Evolutionary conservation across 2,329 filamentous ascomycete genomes (phyloP).

Genomic region (Fusarium falciforme): DNA sequence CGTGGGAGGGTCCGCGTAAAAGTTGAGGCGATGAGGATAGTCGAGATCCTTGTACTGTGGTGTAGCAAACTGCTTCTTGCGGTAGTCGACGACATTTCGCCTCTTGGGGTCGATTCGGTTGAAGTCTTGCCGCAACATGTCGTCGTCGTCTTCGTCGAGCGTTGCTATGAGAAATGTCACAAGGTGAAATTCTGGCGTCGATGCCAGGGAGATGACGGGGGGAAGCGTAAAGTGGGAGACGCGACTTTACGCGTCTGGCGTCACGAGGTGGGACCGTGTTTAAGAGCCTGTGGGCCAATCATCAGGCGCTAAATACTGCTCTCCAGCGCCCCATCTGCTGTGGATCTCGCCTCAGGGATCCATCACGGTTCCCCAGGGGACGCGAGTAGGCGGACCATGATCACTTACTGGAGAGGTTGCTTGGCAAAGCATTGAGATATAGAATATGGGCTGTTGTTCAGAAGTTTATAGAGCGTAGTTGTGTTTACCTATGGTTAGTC

Average conservation of each 20-base stretch:
- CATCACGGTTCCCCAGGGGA: neutral
- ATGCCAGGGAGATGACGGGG: constrained; percentile 18
- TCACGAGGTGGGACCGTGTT: constrained; percentile 37
- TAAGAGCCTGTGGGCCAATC: constrained; percentile 39
- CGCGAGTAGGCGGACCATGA: neutral
- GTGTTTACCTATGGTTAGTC: neutral
- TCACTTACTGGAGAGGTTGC: neutral
- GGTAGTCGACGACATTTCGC: constrained; percentile 79
- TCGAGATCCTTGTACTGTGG: constrained; percentile 80
- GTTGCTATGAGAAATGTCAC: constrained; percentile 6
- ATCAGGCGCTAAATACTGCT: neutral
- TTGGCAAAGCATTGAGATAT: neutral
- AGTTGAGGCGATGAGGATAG: constrained; percentile 90
- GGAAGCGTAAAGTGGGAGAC: constrained; percentile 43
- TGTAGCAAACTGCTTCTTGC: constrained; percentile 87
- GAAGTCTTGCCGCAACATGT: constrained; percentile 63
- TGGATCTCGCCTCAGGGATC: neutral
- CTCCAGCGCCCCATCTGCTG: neutral
- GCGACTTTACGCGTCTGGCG: constrained; percentile 49
- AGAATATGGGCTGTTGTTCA: neutral
- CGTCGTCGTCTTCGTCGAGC: constrained; percentile 27
- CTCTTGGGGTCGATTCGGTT: constrained; percentile 75
- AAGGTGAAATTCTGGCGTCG: constrained; percentile 21
- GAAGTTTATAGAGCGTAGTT: neutral
- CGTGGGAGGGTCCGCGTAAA: constrained; percentile 88